Evolutionary conservation across 768 basidiomycete species (phyloP).

Genomic region (Lactarius indigo): DNA sequence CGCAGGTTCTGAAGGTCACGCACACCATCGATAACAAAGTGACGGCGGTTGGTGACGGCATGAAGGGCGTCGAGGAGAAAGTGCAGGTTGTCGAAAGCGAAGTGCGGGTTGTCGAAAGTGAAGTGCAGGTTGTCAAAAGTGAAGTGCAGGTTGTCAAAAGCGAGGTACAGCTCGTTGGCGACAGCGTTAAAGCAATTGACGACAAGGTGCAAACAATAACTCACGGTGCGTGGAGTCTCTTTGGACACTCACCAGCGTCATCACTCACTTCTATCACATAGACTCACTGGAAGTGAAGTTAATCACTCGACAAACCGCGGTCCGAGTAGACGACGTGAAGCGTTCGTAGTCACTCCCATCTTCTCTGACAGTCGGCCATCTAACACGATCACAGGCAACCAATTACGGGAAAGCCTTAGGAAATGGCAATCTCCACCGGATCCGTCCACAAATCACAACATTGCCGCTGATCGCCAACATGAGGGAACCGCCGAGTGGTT

Average conservation of each 20-base stretch:
- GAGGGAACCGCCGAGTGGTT: neutral
- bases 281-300: neutral
- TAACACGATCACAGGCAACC: neutral
- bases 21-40: neutral
- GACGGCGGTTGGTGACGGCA: neutral
- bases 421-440: neutral
- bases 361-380: neutral
- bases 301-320: neutral
- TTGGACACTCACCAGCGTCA: neutral
- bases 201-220: neutral
- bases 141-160: too few relatives aligned
- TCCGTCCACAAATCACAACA: neutral
- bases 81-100: too few relatives aligned
- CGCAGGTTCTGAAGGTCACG: neutral
- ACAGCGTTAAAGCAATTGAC: neutral
- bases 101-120: too few relatives aligned
- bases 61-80: too few relatives aligned
- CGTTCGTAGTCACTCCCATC: neutral
- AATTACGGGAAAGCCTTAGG: neutral
- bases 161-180: neutral
- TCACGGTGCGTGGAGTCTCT: neutral
- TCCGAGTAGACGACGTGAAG: neutral
- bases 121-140: too few relatives aligned
- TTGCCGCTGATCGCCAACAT: neutral
- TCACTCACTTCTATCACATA: neutral